phyloP scores from a whole-genome alignment of 192 early-diverging fungal species.

The Coemansia sp. region DNA sequence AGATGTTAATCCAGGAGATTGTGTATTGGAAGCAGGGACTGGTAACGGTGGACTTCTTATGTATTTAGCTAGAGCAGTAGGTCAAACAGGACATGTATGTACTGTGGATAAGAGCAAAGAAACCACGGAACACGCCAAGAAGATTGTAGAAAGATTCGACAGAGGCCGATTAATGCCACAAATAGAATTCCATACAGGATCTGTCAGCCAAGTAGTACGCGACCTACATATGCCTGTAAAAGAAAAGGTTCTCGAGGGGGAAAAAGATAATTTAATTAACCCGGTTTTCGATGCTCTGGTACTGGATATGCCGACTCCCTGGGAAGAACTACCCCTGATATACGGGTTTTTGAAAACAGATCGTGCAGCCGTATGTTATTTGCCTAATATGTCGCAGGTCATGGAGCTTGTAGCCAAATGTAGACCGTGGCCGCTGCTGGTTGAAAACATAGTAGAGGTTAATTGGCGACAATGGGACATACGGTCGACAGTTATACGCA shows the following conservation, averaged over 20 bases:
- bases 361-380: slow-evolving; percentile 37
- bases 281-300: slow-evolving; percentile 30
- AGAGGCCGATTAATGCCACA: slow-evolving; percentile 51
- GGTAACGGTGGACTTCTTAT: slow-evolving; percentile 67
- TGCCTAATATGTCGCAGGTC: slow-evolving; percentile 52
- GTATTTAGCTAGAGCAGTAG: slow-evolving; percentile 61
- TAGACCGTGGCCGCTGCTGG: slow-evolving; percentile 27
- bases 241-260: neutral
- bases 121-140: slow-evolving; percentile 52
- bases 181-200: slow-evolving; percentile 52
- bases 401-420: slow-evolving; percentile 29
- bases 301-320: slow-evolving; percentile 51
- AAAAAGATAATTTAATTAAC: slow-evolving; percentile 6
- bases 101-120: slow-evolving; percentile 58
- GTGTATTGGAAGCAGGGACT: slow-evolving; percentile 67
- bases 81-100: slow-evolving; percentile 35
- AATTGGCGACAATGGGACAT: slow-evolving; percentile 48
- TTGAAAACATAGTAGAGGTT: slow-evolving; percentile 46
- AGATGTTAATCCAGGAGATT: slow-evolving; percentile 58
- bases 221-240: neutral
- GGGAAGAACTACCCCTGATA: slow-evolving; percentile 36
- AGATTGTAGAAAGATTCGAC: slow-evolving; percentile 53
- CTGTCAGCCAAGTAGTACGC: slow-evolving; percentile 18
- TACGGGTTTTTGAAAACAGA: slow-evolving; percentile 26
- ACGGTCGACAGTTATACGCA: slow-evolving; percentile 30